Conservation (phyloP, 1,284 basidiomycete genomes). For the Sporisorium scitamineum region DNA sequence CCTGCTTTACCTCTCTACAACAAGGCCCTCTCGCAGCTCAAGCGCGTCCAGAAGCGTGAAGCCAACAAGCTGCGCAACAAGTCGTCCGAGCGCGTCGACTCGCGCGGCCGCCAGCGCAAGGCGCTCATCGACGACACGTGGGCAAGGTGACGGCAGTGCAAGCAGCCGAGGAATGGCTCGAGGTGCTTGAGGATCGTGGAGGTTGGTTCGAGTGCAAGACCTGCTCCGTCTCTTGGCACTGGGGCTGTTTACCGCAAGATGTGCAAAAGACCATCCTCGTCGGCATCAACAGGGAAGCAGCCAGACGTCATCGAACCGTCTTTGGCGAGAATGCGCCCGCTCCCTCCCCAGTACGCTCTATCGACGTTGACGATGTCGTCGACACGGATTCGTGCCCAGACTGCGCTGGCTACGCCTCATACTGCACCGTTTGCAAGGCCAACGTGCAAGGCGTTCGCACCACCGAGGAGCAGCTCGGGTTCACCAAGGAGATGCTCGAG, state of each 20-base stretch:
- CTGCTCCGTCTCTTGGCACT: slow-evolving; percentile 52
- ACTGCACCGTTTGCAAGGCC: slow-evolving; percentile 48
- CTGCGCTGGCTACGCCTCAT: slow-evolving; percentile 34
- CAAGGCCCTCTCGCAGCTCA: slow-evolving; percentile 26
- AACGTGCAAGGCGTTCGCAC: slow-evolving; percentile 27
- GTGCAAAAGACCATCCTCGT: slow-evolving; percentile 34
- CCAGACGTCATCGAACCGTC: slow-evolving; percentile 22
- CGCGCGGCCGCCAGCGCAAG: slow-evolving; percentile 28
- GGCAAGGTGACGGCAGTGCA: slow-evolving; percentile 31
- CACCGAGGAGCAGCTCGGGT: slow-evolving; percentile 23
- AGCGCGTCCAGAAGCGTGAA: slow-evolving; percentile 24
- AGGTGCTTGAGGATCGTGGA: slow-evolving; percentile 42
- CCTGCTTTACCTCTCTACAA: slow-evolving; percentile 37
- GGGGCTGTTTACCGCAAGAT: slow-evolving; percentile 45
- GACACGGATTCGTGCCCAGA: slow-evolving; percentile 40
- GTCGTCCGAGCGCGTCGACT: slow-evolving; percentile 26
- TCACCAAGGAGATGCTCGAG: slow-evolving; percentile 21
- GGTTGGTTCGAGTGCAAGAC: slow-evolving; percentile 56
- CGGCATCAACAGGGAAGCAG: slow-evolving; percentile 33
- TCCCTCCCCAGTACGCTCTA: slow-evolving; percentile 17
- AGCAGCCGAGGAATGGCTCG: slow-evolving; percentile 37
- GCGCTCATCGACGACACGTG: slow-evolving; percentile 30
- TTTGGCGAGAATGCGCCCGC: slow-evolving; percentile 21
- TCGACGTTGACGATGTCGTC: slow-evolving; percentile 41
- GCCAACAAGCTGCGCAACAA: slow-evolving; percentile 31